phyloP scores from a whole-genome alignment of 371 early-diverging fungal species.

The Synchytrium microbalum region DNA sequence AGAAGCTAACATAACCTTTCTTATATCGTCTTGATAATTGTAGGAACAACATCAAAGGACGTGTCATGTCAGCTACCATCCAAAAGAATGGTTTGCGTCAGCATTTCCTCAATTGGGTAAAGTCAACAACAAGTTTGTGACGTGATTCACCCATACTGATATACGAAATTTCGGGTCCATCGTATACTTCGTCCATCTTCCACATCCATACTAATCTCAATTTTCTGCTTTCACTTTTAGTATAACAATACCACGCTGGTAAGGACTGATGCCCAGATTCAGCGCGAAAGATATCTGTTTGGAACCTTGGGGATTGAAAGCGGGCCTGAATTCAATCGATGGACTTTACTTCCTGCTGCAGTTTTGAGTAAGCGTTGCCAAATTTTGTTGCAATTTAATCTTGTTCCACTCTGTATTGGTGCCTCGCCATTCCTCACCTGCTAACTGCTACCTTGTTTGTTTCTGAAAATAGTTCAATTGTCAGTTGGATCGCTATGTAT shows the following conservation, averaged over 20 bases:
- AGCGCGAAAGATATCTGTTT: not conserved
- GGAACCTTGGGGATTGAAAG: not conserved
- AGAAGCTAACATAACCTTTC: no score
- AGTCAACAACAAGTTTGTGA: no score
- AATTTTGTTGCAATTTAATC: no score
- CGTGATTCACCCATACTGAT: no score
- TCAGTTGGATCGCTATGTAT: constrained; percentile 60
- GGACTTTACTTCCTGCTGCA: constrained; percentile 52
- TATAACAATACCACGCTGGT: no score
- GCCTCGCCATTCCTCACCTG: not conserved
- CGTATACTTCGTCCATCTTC: not conserved
- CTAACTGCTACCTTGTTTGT: not conserved
- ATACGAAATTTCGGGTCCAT: not conserved
- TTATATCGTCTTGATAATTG: no score
- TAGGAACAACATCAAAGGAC: no score
- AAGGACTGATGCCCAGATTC: not conserved
- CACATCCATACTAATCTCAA: not conserved
- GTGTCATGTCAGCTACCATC: no score
- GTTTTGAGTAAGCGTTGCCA: no score
- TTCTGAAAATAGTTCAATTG: constrained; percentile 20
- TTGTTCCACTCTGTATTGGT: no score
- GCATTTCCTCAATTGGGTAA: no score
- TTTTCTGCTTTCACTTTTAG: not conserved
- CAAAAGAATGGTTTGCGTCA: no score
- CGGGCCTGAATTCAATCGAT: constrained; percentile 34